Conservation (phyloP, 352 stramenopile genomes). For the Globisporangium parvum region DNA sequence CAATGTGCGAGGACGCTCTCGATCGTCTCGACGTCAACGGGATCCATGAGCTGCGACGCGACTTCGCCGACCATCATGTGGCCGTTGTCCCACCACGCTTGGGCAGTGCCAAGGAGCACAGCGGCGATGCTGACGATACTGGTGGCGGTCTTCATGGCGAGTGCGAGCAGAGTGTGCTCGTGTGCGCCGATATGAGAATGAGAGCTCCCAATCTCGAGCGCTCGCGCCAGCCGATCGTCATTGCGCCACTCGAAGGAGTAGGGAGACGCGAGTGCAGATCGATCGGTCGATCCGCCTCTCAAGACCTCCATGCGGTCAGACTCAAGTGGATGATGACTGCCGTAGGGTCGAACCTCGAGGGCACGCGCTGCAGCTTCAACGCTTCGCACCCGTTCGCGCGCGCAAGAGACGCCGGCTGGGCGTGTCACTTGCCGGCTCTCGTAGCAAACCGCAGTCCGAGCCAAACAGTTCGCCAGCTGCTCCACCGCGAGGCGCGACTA, state of each 20-base stretch:
- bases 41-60: slow-evolving; percentile 40
- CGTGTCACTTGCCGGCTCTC: too few species aligned
- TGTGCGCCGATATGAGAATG: neutral
- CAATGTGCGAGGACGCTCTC: slow-evolving; percentile 39
- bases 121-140: neutral
- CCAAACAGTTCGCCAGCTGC: too few species aligned
- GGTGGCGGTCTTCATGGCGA: neutral
- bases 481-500: too few species aligned
- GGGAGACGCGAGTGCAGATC: too few species aligned
- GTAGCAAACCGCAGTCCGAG: too few species aligned
- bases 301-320: too few species aligned
- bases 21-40: slow-evolving; percentile 36
- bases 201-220: neutral
- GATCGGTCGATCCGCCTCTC: too few species aligned
- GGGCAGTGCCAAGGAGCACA: neutral
- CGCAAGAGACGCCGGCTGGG: too few species aligned
- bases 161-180: neutral
- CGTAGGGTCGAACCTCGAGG: too few species aligned
- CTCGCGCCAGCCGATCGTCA: neutral
- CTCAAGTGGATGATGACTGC: too few species aligned
- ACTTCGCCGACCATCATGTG: slow-evolving; percentile 59
- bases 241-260: neutral
- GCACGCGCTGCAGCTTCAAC: too few species aligned
- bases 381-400: too few species aligned
- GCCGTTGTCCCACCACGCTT: slow-evolving; percentile 54